phyloP scores from a whole-genome alignment of 768 basidiomycete genomes.

The Lactarius deliciosus region DNA sequence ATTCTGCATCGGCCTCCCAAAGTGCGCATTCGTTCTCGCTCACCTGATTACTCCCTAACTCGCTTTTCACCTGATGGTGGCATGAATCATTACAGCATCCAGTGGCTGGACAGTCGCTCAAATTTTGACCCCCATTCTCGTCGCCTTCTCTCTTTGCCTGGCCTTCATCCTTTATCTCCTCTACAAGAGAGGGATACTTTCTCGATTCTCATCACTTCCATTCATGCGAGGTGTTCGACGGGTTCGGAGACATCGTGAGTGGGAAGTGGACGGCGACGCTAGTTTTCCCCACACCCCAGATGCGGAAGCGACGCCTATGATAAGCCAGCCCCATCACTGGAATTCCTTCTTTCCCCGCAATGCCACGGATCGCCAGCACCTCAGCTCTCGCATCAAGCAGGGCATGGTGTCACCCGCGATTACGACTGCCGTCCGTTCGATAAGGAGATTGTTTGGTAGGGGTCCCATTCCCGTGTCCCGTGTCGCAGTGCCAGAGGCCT shows the following conservation, averaged over 20 bases:
- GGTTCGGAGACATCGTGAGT: slow-evolving; percentile 10
- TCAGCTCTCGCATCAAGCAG: slow-evolving; percentile 1
- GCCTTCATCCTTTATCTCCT: slow-evolving; percentile 9
- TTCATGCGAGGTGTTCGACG: slow-evolving; percentile 18
- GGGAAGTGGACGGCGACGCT: background rate
- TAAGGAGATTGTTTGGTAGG: slow-evolving; percentile 16
- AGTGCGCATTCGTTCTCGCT: slow-evolving; percentile 14
- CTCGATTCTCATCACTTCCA: slow-evolving; percentile 1
- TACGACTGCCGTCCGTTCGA: slow-evolving; percentile 9
- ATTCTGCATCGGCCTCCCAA: slow-evolving; percentile 5
- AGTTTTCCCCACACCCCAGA: background rate
- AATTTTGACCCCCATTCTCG: slow-evolving; percentile 21
- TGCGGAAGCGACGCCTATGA: slow-evolving; percentile 24
- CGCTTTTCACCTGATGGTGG: slow-evolving; percentile 16
- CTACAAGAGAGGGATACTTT: slow-evolving; percentile 12
- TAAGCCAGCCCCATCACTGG: slow-evolving; percentile 4
- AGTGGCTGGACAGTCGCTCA: slow-evolving; percentile 8
- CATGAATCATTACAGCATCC: slow-evolving; percentile 25
- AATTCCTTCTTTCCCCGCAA: slow-evolving; percentile 8
- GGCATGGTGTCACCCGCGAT: slow-evolving; percentile 5
- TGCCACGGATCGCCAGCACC: slow-evolving; percentile 3
- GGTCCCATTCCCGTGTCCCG: slow-evolving; percentile 21
- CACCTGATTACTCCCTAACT: slow-evolving; percentile 1
- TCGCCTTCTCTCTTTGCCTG: slow-evolving; percentile 6
- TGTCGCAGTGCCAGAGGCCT: slow-evolving; percentile 7